Percentiles rank a stretch among this genome's conserved stretches.
These are phyloP conservation scores for Monosporascus cannonballus DNA, from an alignment of 2,329 filamentous ascomycete species.

Conservation along the genomic window DNA sequence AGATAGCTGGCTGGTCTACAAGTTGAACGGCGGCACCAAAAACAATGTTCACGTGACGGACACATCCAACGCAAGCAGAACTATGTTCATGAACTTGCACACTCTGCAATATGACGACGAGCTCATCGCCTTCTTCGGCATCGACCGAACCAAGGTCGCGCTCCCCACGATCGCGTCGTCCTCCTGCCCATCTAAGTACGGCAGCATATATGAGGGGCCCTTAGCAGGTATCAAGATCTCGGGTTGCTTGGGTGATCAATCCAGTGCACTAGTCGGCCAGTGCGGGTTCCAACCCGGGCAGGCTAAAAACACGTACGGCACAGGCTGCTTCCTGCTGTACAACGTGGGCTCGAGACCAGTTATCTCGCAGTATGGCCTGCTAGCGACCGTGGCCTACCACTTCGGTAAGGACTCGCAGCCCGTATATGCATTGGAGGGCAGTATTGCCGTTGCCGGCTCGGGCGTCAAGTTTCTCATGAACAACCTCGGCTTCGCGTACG, in stretches of 20 bases:
- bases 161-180: conserved; percentile 82
- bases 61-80: conserved; percentile 80
- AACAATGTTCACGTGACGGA: conserved; percentile 72
- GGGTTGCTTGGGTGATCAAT: conserved; percentile 85
- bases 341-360: conserved; percentile 83
- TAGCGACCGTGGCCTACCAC: conserved; percentile 84
- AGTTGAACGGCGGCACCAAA: conserved; percentile 67
- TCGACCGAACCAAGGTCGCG: conserved; percentile 61
- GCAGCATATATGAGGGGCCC: conserved; percentile 56
- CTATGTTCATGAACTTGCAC: conserved; percentile 90
- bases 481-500: conserved; percentile 55
- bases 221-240: conserved; percentile 68
- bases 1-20: conserved; percentile 83
- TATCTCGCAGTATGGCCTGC: conserved; percentile 73
- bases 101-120: conserved; percentile 74
- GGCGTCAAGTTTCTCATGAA: conserved; percentile 69
- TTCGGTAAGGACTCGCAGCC: conserved; percentile 56
- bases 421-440: conserved; percentile 78
- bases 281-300: conserved; percentile 75
- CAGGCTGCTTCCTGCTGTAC: conserved; percentile 83
- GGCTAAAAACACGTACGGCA: conserved; percentile 90
- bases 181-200: conserved; percentile 68
- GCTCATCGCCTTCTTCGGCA: conserved; percentile 71
- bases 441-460: conserved; percentile 74
- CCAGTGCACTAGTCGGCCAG: conserved; percentile 78